phyloP scores from a whole-genome alignment of 345 rosid genomes.

The Hibiscus mutabilis region DNA sequence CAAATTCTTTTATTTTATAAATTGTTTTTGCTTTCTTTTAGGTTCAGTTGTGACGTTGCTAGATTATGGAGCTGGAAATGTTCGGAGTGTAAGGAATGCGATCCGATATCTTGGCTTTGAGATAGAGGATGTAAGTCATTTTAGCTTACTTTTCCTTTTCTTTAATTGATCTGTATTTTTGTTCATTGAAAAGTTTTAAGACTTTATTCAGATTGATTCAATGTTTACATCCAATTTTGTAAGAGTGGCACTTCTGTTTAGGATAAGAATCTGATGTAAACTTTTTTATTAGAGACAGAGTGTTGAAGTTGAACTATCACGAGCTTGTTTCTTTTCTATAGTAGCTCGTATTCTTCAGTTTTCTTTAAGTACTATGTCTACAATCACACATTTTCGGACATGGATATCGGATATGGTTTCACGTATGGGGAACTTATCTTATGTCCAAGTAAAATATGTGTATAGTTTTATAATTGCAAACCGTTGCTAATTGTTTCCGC shows the following conservation, averaged over 20 bases:
- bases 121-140: conserved; percentile 55
- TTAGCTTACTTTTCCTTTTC: neutral
- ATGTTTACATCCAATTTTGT: neutral
- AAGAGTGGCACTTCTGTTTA: neutral
- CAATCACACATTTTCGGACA: neutral
- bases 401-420: neutral
- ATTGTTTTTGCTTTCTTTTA: neutral
- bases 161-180: neutral
- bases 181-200: neutral
- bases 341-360: neutral
- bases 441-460: neutral
- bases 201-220: neutral
- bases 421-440: neutral
- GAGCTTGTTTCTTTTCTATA: neutral
- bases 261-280: neutral
- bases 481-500: neutral
- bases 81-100: conserved; percentile 80
- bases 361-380: too few species aligned
- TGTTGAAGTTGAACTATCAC: too few species aligned
- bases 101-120: conserved; percentile 69
- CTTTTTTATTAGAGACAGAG: neutral
- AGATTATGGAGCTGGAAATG: conserved; percentile 97
- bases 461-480: neutral
- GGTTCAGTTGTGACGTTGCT: conserved; percentile 69
- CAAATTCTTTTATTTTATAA: neutral